These are phyloP conservation scores for Haplosporangium sp. DNA, from an alignment of 371 early-diverging fungal species.

Conservation along the genomic window DNA sequence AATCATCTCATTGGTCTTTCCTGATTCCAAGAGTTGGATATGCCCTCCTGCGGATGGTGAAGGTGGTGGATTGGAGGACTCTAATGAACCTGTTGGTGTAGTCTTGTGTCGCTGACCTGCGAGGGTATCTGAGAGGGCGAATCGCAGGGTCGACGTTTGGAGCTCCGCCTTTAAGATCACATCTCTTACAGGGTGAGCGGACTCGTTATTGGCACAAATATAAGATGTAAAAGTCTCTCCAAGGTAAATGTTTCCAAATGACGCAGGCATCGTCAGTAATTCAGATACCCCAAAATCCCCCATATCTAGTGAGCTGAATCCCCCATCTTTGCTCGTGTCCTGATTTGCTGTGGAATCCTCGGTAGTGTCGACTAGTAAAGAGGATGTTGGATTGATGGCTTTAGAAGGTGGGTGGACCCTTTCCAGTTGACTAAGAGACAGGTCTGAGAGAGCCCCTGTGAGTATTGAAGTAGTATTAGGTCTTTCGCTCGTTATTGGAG, in stretches of 20 bases:
- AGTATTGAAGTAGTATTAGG: constrained; percentile 56
- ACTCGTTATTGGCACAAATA: constrained; percentile 90
- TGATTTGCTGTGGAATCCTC: background rate
- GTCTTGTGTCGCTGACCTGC: constrained; percentile 32
- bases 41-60: constrained; percentile 25
- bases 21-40: constrained; percentile 59
- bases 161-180: constrained; percentile 86
- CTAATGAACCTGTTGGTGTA: constrained; percentile 4
- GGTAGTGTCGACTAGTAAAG: background rate
- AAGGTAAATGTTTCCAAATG: constrained; percentile 94
- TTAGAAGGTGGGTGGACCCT: constrained; percentile 45
- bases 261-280: constrained; percentile 70
- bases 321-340: constrained; percentile 7
- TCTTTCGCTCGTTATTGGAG: constrained; percentile 46
- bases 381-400: constrained; percentile 2
- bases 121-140: constrained; percentile 78
- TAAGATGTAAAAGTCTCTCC: constrained; percentile 95
- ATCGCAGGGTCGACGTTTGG: constrained; percentile 83
- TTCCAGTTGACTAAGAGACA: constrained; percentile 49
- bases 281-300: constrained; percentile 76
- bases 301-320: constrained; percentile 55
- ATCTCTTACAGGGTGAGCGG: constrained; percentile 69
- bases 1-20: constrained; percentile 76
- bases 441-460: constrained; percentile 42
- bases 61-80: constrained; percentile 6